These are phyloP conservation scores for Metroxylon sagu DNA, from an alignment of 176 grass and related monocot species.

Conservation along the genomic window DNA sequence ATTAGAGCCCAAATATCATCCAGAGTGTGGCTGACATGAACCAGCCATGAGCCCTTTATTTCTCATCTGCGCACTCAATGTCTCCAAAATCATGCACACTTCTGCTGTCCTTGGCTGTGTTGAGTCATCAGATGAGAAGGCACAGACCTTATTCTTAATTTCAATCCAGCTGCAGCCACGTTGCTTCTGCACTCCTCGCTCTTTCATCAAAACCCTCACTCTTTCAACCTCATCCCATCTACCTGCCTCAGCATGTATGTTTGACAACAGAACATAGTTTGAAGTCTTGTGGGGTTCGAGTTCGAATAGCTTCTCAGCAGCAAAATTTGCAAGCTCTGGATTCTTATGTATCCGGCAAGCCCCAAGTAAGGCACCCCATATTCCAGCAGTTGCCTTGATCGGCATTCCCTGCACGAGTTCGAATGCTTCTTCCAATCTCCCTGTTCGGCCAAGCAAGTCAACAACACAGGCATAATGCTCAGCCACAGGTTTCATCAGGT, in stretches of 20 bases:
- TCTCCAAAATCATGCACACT: neutral
- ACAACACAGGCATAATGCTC: constrained; percentile 59
- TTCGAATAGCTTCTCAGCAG: constrained; percentile 34
- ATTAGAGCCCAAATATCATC: neutral
- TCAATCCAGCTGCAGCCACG: constrained; percentile 41
- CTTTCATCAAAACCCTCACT: constrained; percentile 37
- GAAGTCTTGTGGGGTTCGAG: constrained; percentile 47
- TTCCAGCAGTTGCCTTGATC: constrained; percentile 27
- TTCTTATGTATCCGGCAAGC: constrained; percentile 51
- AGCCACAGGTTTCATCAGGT: constrained; percentile 30
- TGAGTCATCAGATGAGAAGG: constrained; percentile 18
- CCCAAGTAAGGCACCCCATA: constrained; percentile 59
- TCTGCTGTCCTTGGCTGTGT: constrained; percentile 1
- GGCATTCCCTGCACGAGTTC: constrained; percentile 45
- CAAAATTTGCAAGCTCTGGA: constrained; percentile 28
- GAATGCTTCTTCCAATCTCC: constrained; percentile 34
- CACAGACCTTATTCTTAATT: constrained; percentile 13
- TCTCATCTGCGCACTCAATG: constrained; percentile 1
- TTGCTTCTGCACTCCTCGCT: constrained; percentile 35
- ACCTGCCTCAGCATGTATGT: constrained; percentile 41
- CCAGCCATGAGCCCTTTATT: neutral
- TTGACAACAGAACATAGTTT: constrained; percentile 52
- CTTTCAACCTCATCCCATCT: constrained; percentile 56
- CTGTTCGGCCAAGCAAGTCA: constrained; percentile 50
- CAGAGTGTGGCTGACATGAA: constrained; percentile 3